phyloP scores from a whole-genome alignment of 371 early-diverging fungal species.

The Blastocladiella emersonii region DNA sequence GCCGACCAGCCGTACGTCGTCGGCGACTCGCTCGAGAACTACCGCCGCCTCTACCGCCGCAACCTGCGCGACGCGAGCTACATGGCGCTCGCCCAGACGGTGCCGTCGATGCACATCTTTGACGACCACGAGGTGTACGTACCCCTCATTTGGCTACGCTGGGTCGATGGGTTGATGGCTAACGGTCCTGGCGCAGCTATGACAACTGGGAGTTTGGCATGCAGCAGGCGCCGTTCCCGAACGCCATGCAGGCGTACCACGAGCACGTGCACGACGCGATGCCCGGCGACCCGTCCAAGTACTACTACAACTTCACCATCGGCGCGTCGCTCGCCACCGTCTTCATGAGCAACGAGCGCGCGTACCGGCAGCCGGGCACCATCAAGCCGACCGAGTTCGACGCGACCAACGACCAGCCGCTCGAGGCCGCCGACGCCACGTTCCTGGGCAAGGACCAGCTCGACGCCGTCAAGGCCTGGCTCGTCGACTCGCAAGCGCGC shows the following conservation, averaged over 20 bases:
- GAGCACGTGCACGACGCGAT: constrained; percentile 28
- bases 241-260: constrained; percentile 23
- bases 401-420: constrained; percentile 17
- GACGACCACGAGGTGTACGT: constrained; percentile 13
- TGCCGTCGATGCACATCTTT: constrained; percentile 29
- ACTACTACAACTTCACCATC: neutral
- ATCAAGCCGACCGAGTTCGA: constrained; percentile 29
- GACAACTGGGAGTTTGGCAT: constrained; percentile 26
- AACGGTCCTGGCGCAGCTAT: too few species aligned
- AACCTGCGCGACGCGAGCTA: constrained; percentile 21
- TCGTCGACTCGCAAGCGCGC: constrained; percentile 17
- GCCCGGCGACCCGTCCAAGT: neutral
- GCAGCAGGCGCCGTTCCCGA: constrained; percentile 15
- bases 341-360: neutral
- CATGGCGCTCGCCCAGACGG: constrained; percentile 13
- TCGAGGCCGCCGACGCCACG: constrained; percentile 9
- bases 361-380: neutral
- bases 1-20: constrained; percentile 27
- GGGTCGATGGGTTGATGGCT: too few species aligned
- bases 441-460: constrained; percentile 27
- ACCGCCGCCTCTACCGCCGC: constrained; percentile 29
- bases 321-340: neutral
- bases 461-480: constrained; percentile 18
- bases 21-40: constrained; percentile 20
- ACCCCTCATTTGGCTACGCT: too few species aligned